These are phyloP conservation scores for Colletotrichum echinochloae DNA, from an alignment of 2,329 filamentous ascomycete genomes.

Conservation along the genomic window DNA sequence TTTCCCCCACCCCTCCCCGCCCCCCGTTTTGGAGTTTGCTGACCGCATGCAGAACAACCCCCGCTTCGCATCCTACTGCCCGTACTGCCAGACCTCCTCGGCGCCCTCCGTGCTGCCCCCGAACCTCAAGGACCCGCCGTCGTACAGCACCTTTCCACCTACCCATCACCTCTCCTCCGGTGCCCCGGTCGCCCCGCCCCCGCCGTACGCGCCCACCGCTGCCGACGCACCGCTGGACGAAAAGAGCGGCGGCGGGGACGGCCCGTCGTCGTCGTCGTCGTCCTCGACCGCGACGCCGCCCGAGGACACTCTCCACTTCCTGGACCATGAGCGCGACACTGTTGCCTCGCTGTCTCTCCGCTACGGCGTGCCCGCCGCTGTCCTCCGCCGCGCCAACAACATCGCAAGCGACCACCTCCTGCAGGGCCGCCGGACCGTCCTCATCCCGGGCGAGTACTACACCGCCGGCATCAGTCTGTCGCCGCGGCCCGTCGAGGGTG, in stretches of 20 bases:
- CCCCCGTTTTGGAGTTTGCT: not conserved
- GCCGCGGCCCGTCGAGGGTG: constrained; percentile 77
- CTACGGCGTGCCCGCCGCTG: constrained; percentile 75
- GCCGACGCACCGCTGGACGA: constrained; percentile 42
- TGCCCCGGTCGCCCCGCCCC: constrained; percentile 50
- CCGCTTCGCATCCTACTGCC: constrained; percentile 75
- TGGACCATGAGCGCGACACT: constrained; percentile 76
- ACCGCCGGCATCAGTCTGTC: constrained; percentile 75
- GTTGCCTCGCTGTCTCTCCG: constrained; percentile 76
- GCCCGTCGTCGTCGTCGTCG: not conserved
- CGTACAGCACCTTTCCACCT: constrained; percentile 62
- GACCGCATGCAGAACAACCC: constrained; percentile 64
- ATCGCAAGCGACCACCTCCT: constrained; percentile 79
- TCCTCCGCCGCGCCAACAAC: constrained; percentile 75
- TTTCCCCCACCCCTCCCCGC: constrained; percentile 12
- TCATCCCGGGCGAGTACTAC: constrained; percentile 79
- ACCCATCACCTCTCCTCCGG: constrained; percentile 41
- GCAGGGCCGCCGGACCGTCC: constrained; percentile 73
- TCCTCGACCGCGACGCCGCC: constrained; percentile 45
- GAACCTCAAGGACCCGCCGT: constrained; percentile 75
- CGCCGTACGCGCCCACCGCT: constrained; percentile 52
- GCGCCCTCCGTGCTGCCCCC: constrained; percentile 68
- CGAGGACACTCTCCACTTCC: constrained; percentile 80
- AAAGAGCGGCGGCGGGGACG: constrained; percentile 44
- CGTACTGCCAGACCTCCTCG: constrained; percentile 81